Conservation (phyloP, 2,329 filamentous ascomycete genomes). For the Aspergillus carbonarius region DNA sequence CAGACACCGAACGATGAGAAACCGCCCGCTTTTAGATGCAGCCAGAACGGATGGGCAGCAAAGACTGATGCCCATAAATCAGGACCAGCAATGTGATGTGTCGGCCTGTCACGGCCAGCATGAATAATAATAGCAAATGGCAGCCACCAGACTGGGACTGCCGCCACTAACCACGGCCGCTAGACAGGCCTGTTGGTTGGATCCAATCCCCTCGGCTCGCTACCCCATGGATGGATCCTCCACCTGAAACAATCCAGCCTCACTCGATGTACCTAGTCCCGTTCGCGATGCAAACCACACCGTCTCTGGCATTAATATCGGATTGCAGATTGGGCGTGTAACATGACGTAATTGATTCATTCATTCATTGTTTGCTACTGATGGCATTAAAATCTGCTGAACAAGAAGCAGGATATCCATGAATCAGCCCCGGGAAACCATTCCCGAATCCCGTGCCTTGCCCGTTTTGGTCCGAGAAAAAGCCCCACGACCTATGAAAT, state of each 20-base stretch:
- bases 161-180: constrained; percentile 3
- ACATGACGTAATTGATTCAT: not conserved
- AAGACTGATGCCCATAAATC: not conserved
- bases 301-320: not conserved
- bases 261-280: not conserved
- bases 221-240: not conserved
- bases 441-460: not conserved
- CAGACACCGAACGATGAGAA: not conserved
- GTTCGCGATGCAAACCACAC: not conserved
- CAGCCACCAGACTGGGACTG: not conserved
- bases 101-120: not conserved
- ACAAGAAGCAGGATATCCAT: not conserved
- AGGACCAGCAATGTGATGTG: not conserved
- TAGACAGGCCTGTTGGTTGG: not conserved
- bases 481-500: not conserved
- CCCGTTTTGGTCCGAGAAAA: not conserved
- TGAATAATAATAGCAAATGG: not conserved
- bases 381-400: not conserved
- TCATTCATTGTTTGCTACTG: not conserved
- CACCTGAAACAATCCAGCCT: not conserved
- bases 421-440: not conserved
- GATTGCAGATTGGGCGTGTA: not conserved
- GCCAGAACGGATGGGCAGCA: not conserved
- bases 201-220: not conserved
- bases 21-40: not conserved